Conservation (phyloP, 2,329 filamentous ascomycete species). For the Zymoseptoria brevis region DNA sequence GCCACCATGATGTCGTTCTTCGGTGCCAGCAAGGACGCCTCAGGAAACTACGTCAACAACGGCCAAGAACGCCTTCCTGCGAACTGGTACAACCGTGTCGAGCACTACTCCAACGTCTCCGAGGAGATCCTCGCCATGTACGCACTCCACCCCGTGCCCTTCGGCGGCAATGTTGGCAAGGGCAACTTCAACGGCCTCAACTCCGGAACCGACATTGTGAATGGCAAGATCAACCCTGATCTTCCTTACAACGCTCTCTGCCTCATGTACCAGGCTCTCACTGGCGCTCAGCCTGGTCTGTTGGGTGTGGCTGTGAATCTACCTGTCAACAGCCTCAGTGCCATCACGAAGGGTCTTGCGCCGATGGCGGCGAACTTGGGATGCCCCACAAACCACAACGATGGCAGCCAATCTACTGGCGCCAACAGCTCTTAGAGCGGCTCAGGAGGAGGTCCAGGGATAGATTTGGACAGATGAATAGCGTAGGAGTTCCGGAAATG, state of each 20-base stretch:
- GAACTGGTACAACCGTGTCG: constrained; percentile 5
- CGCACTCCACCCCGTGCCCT: not conserved
- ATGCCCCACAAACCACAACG: constrained; percentile 12
- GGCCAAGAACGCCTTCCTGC: constrained; percentile 11
- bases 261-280: constrained; percentile 35
- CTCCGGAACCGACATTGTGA: constrained; percentile 29
- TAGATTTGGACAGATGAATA: not conserved
- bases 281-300: constrained; percentile 5
- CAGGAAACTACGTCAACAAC: constrained; percentile 5
- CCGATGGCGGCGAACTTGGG: constrained; percentile 11
- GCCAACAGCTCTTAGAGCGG: not conserved
- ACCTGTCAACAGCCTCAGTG: constrained; percentile 3
- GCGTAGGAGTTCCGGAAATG: not conserved
- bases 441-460: too few species aligned
- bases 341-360: constrained; percentile 3
- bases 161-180: not conserved
- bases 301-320: constrained; percentile 11
- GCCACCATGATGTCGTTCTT: constrained; percentile 17
- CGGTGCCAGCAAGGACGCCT: constrained; percentile 2
- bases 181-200: constrained; percentile 26
- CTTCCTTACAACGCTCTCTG: constrained; percentile 28
- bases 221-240: constrained; percentile 31
- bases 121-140: not conserved
- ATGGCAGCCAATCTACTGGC: constrained; percentile 5
- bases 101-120: not conserved